Base-by-base conservation (phyloP, 139 green algal species). In the Dunaliella primolecta region DNA sequence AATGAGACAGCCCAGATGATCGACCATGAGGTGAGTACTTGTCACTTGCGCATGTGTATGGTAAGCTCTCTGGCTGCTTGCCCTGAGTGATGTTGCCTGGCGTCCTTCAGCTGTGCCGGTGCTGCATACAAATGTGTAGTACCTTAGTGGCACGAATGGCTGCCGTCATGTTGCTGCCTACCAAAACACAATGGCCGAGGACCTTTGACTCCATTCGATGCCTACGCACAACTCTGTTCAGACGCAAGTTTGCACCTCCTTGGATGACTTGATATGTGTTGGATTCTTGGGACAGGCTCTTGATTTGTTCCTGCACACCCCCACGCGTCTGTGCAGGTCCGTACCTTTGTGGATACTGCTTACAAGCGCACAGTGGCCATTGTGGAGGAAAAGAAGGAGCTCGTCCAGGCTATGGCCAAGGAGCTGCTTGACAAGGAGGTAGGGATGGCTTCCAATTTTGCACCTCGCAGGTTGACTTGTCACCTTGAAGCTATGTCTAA, bases 1-100 rank as follows among this genome's bases (percentile, higher is more conserved):
- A 91, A 99, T 37, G 92, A 97, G 84, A 99, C 97, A 0, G 97
- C 97, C 1, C 89, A 89, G 11, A 88, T 99, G 56, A 99, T 99
- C 71, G 97, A 99, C 89, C 84, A 92, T 55, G 97, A 99, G 93
- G 97, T 98, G 78, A 81, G 94, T 3, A 32, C 34, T 7, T 80
- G 81, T 80, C 31, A 36, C 20, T 23, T 74, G 36, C 37, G 31
- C 36, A 2, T 78, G 32, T 31, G 56, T 23, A 74, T 74, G 56
- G 21, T 74, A 23, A 74, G 56, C 56, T n/a, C 56, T n/a, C 56
- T n/a, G n/a, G n/a, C n/a, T n/a, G n/a, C n/a, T n/a, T n/a, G 80
- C 3, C 21, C 34, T 34, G 78, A 33, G 33, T 27, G 78, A 38
- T 2, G 71, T n/a, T n/a, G n/a, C n/a, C n/a, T n/a, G n/a, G n/a